These are phyloP conservation scores for Aquilaria agallochum DNA, from an alignment of 441 rosid genomes.

Conservation along the genomic window DNA sequence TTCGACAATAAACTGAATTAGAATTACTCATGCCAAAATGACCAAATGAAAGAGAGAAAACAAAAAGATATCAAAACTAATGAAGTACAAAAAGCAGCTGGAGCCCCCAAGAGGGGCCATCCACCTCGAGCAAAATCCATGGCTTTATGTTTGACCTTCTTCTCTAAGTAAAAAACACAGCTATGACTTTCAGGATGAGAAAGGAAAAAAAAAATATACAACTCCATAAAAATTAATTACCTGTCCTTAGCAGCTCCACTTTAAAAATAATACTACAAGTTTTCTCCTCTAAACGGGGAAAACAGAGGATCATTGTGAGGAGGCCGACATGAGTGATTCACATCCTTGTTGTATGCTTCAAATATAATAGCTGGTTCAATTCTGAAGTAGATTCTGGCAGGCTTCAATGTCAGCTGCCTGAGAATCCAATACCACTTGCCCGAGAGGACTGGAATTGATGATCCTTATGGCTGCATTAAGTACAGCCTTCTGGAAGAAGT, in stretches of 20 bases:
- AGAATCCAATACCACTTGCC: conserved; percentile 37
- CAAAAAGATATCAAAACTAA: conserved; percentile 22
- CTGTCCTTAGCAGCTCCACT: conserved; percentile 26
- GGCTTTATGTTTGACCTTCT: conserved; percentile 21
- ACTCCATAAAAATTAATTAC: conserved; percentile 22
- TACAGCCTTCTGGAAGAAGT: conserved; percentile 43
- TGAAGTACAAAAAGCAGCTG: conserved; percentile 38
- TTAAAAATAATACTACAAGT: conserved; percentile 34
- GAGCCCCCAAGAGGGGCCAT: conserved; percentile 30
- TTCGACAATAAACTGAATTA: conserved; percentile 31
- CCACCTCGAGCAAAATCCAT: conserved; percentile 39
- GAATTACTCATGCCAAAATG: not conserved
- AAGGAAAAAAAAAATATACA: conserved; percentile 27
- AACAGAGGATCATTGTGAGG: conserved; percentile 1
- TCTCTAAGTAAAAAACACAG: conserved; percentile 30
- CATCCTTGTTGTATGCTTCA: conserved; percentile 9
- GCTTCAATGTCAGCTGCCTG: conserved; percentile 68
- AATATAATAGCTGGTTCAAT: not conserved
- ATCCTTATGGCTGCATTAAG: conserved; percentile 48
- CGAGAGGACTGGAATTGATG: conserved; percentile 30
- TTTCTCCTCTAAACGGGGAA: conserved; percentile 18
- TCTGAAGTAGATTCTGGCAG: conserved; percentile 45
- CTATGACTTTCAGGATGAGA: conserved; percentile 18
- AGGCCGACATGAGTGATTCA: conserved; percentile 11
- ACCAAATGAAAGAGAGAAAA: not conserved